phyloP scores from a whole-genome alignment of 2,329 filamentous ascomycete species.

The Ilyonectria mors-panacis region DNA sequence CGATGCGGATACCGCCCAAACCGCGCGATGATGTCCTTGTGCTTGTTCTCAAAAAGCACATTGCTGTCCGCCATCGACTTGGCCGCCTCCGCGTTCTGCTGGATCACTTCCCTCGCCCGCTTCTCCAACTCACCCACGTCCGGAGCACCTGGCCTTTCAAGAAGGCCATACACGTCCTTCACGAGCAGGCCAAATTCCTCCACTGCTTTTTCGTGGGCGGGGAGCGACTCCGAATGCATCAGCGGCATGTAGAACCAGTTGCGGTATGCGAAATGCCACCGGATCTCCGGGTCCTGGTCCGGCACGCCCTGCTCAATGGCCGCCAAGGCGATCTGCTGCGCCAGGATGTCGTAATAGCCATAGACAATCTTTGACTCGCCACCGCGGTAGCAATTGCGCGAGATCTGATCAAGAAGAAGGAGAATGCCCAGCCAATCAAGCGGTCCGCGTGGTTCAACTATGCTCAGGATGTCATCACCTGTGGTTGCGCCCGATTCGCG shows the following conservation, averaged over 20 bases:
- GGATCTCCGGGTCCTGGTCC: slow-evolving; percentile 44
- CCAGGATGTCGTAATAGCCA: slow-evolving; percentile 69
- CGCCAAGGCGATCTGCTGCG: slow-evolving; percentile 58
- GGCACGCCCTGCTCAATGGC: slow-evolving; percentile 54
- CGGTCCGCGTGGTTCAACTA: slow-evolving; percentile 46
- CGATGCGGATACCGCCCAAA: slow-evolving; percentile 74
- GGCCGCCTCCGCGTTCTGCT: slow-evolving; percentile 45
- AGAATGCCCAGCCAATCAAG: slow-evolving; percentile 64
- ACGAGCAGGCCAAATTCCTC: slow-evolving; percentile 51
- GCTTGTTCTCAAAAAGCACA: slow-evolving; percentile 58
- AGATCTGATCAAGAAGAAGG: slow-evolving; percentile 74
- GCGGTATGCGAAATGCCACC: slow-evolving; percentile 57
- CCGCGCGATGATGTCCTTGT: slow-evolving; percentile 63
- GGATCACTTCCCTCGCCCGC: slow-evolving; percentile 48
- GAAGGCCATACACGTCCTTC: slow-evolving; percentile 52
- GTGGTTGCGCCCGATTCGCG: slow-evolving; percentile 45
- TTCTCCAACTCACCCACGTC: slow-evolving; percentile 43
- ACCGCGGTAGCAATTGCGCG: slow-evolving; percentile 73
- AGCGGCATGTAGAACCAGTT: slow-evolving; percentile 74
- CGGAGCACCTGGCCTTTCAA: slow-evolving; percentile 39
- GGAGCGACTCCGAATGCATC: slow-evolving; percentile 69
- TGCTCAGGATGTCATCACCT: slow-evolving; percentile 49
- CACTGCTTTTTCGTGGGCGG: slow-evolving; percentile 59
- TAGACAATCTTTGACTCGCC: slow-evolving; percentile 63
- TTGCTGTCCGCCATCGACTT: slow-evolving; percentile 42